A percentile compares a stretch with the other conserved stretches of the same genome.
Evolutionary conservation across 2,329 filamentous ascomycete genomes (phyloP).

Genomic region (Ilyonectria mors-panacis): DNA sequence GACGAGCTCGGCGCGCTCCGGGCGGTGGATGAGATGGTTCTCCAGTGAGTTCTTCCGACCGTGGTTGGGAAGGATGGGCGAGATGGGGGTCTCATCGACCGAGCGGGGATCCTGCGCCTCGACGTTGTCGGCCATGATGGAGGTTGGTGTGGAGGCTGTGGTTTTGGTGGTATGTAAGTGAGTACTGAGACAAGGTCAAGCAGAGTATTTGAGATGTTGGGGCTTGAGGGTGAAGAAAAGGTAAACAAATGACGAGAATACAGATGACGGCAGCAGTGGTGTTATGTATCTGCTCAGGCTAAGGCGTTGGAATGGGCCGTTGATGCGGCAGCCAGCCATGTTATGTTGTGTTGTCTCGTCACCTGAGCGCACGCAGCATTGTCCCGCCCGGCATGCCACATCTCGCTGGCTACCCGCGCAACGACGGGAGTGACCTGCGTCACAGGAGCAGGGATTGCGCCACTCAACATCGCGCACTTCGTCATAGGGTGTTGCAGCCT

Average conservation of each 20-base stretch:
- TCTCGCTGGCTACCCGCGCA: conserved; percentile 47
- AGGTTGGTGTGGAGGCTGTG: conserved; percentile 13
- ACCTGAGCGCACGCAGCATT: conserved; percentile 37
- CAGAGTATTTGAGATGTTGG: not conserved
- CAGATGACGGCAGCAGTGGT: conserved; percentile 35
- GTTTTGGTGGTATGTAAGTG: conserved; percentile 20
- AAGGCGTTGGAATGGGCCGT: conserved; percentile 46
- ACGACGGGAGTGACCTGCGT: conserved; percentile 41
- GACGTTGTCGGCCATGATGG: conserved; percentile 50
- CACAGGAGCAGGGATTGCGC: conserved; percentile 45
- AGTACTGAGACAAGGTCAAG: conserved; percentile 9
- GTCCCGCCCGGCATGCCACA: conserved; percentile 39
- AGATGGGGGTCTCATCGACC: conserved; percentile 69
- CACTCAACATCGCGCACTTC: conserved; percentile 28
- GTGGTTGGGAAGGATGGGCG: conserved; percentile 66
- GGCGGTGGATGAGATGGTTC: conserved; percentile 80
- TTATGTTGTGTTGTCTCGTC: conserved; percentile 43
- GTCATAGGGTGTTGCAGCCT: conserved; percentile 16
- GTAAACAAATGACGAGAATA: conserved; percentile 28
- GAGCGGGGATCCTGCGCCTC: conserved; percentile 38
- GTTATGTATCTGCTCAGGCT: conserved; percentile 44
- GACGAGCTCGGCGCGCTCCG: conserved; percentile 82
- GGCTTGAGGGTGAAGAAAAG: conserved; percentile 22
- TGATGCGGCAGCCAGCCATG: conserved; percentile 48
- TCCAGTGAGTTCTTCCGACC: conserved; percentile 79